phyloP scores from a whole-genome alignment of 2,329 filamentous ascomycete genomes.

The Neopestalotiopsis clavispora region DNA sequence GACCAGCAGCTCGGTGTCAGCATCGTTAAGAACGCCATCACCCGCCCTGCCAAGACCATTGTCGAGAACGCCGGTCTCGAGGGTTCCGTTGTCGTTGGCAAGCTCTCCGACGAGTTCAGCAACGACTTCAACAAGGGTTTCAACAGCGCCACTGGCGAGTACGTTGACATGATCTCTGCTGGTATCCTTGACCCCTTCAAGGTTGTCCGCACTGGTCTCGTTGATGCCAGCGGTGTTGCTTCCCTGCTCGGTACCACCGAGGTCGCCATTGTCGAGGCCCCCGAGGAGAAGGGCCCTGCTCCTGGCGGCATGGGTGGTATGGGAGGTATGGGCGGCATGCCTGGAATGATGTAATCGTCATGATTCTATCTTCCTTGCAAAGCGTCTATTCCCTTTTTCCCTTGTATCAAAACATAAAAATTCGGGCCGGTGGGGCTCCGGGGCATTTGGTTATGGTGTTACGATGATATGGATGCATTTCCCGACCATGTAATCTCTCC shows the following conservation, averaged over 20 bases:
- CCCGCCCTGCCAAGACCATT: conserved; percentile 89
- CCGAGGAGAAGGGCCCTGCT: conserved; percentile 79
- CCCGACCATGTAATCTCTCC: conserved; percentile 44
- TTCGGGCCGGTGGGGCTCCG: conserved; percentile 34
- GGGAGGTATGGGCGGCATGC: conserved; percentile 56
- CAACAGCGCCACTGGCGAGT: conserved; percentile 95
- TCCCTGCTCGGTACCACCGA: conserved; percentile 97
- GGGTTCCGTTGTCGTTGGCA: conserved; percentile 95
- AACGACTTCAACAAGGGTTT: conserved; percentile 97
- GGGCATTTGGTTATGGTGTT: conserved; percentile 58
- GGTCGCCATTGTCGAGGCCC: conserved; percentile 94
- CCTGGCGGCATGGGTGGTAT: conserved; percentile 73
- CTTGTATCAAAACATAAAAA: conserved; percentile 38
- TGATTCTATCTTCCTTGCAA: conserved; percentile 24
- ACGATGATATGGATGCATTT: conserved; percentile 41
- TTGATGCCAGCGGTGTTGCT: conserved; percentile 94
- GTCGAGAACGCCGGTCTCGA: conserved; percentile 98
- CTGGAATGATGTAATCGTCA: conserved; percentile 39
- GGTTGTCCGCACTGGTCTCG: conserved; percentile 95
- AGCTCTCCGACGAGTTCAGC: conserved; percentile 93
- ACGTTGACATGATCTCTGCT: conserved; percentile 95
- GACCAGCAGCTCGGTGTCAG: conserved; percentile 98
- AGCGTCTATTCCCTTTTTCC: conserved; percentile 28
- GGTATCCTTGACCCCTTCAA: conserved; percentile 99
- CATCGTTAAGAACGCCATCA: conserved; percentile 98